phyloP scores from a whole-genome alignment of 768 basidiomycete genomes.

The Dendrothele bispora region DNA sequence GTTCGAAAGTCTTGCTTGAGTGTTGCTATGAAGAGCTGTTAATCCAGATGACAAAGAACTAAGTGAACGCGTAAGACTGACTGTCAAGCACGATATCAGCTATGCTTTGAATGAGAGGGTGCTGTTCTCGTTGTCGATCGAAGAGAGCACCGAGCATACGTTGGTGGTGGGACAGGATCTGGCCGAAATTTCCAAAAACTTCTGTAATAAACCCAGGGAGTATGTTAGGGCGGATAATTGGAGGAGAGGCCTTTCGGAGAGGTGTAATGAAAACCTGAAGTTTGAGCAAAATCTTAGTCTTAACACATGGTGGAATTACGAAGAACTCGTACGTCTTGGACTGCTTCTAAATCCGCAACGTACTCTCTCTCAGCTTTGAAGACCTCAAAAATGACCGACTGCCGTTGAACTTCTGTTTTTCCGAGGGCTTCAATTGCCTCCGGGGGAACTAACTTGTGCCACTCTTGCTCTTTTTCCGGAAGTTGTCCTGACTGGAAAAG shows the following conservation, averaged over 20 bases:
- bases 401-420: conserved; percentile 78
- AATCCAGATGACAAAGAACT: conserved; percentile 1
- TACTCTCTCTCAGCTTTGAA: conserved; percentile 91
- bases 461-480: conserved; percentile 72
- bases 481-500: conserved; percentile 71
- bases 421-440: conserved; percentile 70
- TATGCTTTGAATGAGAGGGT: conserved; percentile 79
- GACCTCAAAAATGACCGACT: conserved; percentile 86
- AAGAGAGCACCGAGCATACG: conserved; percentile 73
- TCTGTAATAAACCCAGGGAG: conserved; percentile 70
- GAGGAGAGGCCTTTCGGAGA: conserved; percentile 58
- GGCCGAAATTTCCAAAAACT: conserved; percentile 82
- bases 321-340: conserved; percentile 54
- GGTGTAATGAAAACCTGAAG: conserved; percentile 72
- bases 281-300: not conserved
- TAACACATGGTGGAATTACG: not conserved
- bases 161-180: conserved; percentile 67
- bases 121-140: conserved; percentile 78
- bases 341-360: conserved; percentile 72
- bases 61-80: conserved; percentile 33
- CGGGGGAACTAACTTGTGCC: conserved; percentile 78
- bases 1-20: conserved; percentile 52
- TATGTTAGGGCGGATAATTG: conserved; percentile 56
- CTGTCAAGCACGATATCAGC: conserved; percentile 85
- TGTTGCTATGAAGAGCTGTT: conserved; percentile 36